phyloP scores from a whole-genome alignment of 768 basidiomycete genomes.

The Roridomyces roridus region DNA sequence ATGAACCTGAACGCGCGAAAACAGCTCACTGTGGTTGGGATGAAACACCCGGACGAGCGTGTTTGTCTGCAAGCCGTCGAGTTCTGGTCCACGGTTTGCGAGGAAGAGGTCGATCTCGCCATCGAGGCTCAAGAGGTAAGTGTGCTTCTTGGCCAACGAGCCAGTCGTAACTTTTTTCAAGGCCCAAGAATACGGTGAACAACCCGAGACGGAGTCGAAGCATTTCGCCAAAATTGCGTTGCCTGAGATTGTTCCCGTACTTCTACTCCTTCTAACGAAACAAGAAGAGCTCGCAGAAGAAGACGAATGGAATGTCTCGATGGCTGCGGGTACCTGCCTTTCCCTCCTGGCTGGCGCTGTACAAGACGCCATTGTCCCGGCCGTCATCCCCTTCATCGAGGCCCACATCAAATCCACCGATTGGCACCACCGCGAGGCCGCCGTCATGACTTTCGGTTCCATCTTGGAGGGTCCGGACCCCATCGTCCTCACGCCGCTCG shows the following conservation, averaged over 20 bases:
- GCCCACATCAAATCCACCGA: conserved; percentile 90
- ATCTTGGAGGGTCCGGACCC: conserved; percentile 98
- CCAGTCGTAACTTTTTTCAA: conserved; percentile 35
- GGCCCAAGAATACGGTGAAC: conserved; percentile 91
- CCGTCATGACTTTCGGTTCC: conserved; percentile 97
- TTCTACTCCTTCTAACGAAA: conserved; percentile 84
- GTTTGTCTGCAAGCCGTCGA: conserved; percentile 97
- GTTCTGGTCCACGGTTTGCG: conserved; percentile 99
- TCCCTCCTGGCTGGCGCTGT: conserved; percentile 89
- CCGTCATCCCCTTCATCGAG: conserved; percentile 98
- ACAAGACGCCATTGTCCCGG: conserved; percentile 87
- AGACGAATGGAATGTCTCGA: conserved; percentile 98
- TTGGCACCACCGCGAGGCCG: conserved; percentile 97
- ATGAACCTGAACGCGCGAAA: conserved; percentile 8
- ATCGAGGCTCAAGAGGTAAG: conserved; percentile 90
- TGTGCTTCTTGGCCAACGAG: background rate
- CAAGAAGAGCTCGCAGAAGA: conserved; percentile 98
- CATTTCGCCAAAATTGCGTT: conserved; percentile 95
- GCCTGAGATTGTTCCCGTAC: conserved; percentile 92
- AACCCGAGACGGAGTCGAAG: conserved; percentile 84
- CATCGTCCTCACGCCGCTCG: conserved; percentile 83
- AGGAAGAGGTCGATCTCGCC: conserved; percentile 93
- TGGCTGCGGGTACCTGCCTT: conserved; percentile 95
- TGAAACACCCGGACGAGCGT: conserved; percentile 91
- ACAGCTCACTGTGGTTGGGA: conserved; percentile 95